A percentile compares a stretch with the other conserved stretches of the same genome.
phyloP scores from a whole-genome alignment of 2,329 filamentous ascomycete genomes.

The Colletotrichum cuscutae region DNA sequence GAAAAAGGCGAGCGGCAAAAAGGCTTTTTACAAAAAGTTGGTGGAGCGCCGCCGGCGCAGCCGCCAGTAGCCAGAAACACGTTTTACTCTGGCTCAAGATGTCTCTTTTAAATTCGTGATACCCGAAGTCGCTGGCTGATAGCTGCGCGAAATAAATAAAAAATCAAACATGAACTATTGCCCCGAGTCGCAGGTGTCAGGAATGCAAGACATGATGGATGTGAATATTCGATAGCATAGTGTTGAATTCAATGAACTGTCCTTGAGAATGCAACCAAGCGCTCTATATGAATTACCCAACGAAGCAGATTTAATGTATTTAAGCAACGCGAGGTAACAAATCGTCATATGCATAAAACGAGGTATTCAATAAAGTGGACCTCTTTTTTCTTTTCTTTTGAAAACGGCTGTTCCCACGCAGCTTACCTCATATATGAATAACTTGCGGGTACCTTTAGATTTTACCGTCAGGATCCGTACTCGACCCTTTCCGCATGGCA shows the following conservation, averaged over 20 bases:
- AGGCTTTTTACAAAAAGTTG: slow-evolving; percentile 86
- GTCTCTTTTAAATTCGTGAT: neutral
- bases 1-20: slow-evolving; percentile 87
- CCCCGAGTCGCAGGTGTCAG: no score
- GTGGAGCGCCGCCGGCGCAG: slow-evolving; percentile 54
- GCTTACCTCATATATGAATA: neutral
- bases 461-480: neutral
- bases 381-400: neutral
- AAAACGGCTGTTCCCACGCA: neutral
- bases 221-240: neutral
- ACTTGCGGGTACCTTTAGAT: slow-evolving; percentile 7
- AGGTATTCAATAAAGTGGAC: neutral
- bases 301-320: neutral
- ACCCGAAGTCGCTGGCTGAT: neutral
- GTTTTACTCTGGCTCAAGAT: neutral
- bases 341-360: neutral
- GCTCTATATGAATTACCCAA: neutral
- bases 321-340: neutral
- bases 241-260: neutral
- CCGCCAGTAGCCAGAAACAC: slow-evolving; percentile 14
- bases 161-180: no score
- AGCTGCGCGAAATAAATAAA: neutral
- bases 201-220: neutral
- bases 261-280: neutral
- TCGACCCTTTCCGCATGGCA: neutral